phyloP scores from a whole-genome alignment of 2,329 filamentous ascomycete genomes.

The Curvularia eragrostidis region DNA sequence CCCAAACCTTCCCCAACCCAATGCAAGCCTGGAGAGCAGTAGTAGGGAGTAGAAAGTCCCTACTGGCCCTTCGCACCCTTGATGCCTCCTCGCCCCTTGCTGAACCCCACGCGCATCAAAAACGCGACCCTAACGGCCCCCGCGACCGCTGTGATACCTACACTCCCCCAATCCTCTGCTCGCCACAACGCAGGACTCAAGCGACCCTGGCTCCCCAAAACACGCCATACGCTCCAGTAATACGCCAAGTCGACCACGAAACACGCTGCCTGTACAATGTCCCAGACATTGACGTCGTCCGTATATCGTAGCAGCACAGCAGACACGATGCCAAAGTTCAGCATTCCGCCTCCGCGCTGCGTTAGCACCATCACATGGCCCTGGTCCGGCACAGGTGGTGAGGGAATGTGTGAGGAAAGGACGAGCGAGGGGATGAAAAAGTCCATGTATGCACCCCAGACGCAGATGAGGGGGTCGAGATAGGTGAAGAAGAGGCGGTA shows the following conservation, averaged over 20 bases:
- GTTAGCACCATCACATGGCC: conserved; percentile 37
- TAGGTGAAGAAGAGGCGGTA: conserved; percentile 39
- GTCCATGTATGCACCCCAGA: conserved; percentile 40
- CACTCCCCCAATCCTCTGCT: conserved; percentile 42
- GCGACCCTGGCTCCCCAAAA: conserved; percentile 23
- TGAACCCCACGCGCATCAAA: conserved; percentile 26
- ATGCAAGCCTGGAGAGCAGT: neutral
- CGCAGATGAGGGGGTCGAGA: conserved; percentile 36
- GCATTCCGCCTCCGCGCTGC: conserved; percentile 37
- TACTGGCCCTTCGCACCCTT: conserved; percentile 9
- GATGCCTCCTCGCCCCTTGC: conserved; percentile 3
- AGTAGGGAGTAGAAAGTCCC: neutral
- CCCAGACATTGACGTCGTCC: conserved; percentile 31
- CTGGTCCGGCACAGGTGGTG: conserved; percentile 22
- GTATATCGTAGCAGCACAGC: conserved; percentile 37
- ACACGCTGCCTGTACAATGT: conserved; percentile 28
- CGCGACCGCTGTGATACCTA: conserved; percentile 37
- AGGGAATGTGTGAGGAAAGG: conserved; percentile 29
- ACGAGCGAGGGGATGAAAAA: conserved; percentile 32
- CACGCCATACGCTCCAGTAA: conserved; percentile 27
- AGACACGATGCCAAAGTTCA: conserved; percentile 38
- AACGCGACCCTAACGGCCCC: conserved; percentile 31
- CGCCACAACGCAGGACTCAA: conserved; percentile 25
- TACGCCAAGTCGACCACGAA: conserved; percentile 34
- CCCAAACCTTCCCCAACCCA: neutral